Percentiles rank a stretch among this genome's conserved stretches.
phyloP scores from a whole-genome alignment of 345 rosid species.

The Mangifera indica region DNA sequence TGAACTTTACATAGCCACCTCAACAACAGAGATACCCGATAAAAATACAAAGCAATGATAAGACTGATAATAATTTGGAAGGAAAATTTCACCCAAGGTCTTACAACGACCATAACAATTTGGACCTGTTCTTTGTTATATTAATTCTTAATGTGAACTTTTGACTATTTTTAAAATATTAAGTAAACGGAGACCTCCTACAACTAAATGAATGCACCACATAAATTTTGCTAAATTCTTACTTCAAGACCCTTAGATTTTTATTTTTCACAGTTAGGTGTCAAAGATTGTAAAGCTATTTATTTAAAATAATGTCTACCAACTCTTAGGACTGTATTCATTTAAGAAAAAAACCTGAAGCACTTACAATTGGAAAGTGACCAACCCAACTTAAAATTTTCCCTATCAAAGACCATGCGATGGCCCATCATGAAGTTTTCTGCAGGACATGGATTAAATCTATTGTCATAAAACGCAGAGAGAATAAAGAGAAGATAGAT shows the following conservation, averaged over 20 bases:
- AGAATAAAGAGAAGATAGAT: neutral
- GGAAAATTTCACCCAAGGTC: too few species aligned
- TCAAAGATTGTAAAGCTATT: neutral
- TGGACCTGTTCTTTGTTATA: too few species aligned
- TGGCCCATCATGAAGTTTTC: conserved; percentile 45
- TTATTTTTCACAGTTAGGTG: neutral
- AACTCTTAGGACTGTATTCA: neutral
- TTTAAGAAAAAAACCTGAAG: neutral
- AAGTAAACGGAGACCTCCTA: too few species aligned
- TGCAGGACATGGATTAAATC: conserved; percentile 25
- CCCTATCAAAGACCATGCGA: conserved; percentile 39
- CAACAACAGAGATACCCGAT: too few species aligned
- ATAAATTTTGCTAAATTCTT: neutral
- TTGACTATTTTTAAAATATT: too few species aligned
- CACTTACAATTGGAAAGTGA: conserved; percentile 42
- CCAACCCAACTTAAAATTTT: conserved; percentile 39
- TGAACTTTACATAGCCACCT: too few species aligned
- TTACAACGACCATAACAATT: too few species aligned
- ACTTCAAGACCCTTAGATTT: neutral
- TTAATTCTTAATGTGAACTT: too few species aligned
- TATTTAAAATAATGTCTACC: neutral
- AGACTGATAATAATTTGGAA: too few species aligned
- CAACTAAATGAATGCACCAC: too few species aligned
- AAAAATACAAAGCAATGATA: too few species aligned
- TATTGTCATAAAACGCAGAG: neutral